phyloP scores from a whole-genome alignment of 2,329 filamentous ascomycete species.

The Epichloe hybrida region DNA sequence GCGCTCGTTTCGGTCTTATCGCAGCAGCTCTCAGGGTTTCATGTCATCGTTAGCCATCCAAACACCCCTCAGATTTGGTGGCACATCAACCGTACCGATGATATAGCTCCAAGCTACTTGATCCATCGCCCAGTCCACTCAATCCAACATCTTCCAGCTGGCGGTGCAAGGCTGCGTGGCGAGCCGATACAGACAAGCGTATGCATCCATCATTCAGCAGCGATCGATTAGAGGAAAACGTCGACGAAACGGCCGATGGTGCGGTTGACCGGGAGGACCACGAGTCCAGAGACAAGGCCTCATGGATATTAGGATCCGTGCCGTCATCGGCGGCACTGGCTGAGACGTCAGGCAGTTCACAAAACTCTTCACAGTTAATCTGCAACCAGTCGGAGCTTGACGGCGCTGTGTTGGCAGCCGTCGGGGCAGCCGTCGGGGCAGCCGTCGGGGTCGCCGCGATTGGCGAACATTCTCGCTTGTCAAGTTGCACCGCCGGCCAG shows the following conservation, averaged over 20 bases:
- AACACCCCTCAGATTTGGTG: too few species aligned
- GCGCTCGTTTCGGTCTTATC: not conserved
- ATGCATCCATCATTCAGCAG: not conserved
- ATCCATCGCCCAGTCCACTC: slow-evolving; percentile 2
- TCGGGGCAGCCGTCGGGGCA: not conserved
- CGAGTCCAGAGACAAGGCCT: not conserved
- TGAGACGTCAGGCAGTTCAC: not conserved
- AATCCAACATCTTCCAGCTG: slow-evolving; percentile 5
- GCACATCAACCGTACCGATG: not conserved
- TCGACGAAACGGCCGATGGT: not conserved
- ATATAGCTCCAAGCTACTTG: slow-evolving; percentile 1
- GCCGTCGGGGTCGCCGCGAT: not conserved
- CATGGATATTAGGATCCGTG: not conserved
- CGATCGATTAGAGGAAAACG: not conserved
- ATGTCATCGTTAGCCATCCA: not conserved
- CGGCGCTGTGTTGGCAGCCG: not conserved
- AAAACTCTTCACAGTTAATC: not conserved
- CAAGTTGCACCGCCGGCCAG: not conserved
- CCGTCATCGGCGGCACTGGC: not conserved
- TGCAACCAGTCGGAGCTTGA: not conserved
- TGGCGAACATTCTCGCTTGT: not conserved
- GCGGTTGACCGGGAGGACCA: not conserved
- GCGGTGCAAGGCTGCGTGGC: slow-evolving; percentile 2
- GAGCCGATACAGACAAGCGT: not conserved
- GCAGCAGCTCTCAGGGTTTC: not conserved